These are phyloP conservation scores for Meredithiella fracta DNA, from an alignment of 2,329 filamentous ascomycete species.

Conservation along the genomic window DNA sequence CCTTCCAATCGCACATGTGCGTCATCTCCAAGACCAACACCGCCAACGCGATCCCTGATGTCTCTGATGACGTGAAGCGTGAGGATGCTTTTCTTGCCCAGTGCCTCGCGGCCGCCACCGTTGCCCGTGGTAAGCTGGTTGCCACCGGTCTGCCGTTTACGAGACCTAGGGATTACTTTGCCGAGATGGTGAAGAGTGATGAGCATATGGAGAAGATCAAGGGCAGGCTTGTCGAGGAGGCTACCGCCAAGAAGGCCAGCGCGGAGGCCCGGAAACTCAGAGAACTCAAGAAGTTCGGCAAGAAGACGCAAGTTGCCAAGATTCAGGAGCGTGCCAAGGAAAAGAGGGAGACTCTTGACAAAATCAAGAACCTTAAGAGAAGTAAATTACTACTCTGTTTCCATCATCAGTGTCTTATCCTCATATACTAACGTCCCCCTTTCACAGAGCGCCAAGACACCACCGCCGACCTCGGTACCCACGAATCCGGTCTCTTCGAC, in stretches of 20 bases:
- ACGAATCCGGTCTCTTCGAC: constrained; percentile 78
- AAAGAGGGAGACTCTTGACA: constrained; percentile 85
- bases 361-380: constrained; percentile 87
- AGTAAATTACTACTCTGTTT: too few species aligned
- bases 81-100: constrained; percentile 91
- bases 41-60: constrained; percentile 52
- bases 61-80: constrained; percentile 80
- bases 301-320: constrained; percentile 93
- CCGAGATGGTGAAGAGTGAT: constrained; percentile 97
- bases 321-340: constrained; percentile 84
- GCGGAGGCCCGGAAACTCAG: constrained; percentile 81
- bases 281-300: constrained; percentile 97
- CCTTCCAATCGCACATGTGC: constrained; percentile 72
- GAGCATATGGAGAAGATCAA: constrained; percentile 97
- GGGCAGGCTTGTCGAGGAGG: constrained; percentile 80
- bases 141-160: constrained; percentile 75
- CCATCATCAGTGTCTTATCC: too few species aligned
- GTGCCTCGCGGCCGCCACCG: constrained; percentile 59
- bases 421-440: constrained; percentile 9
- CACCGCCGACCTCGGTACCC: constrained; percentile 42
- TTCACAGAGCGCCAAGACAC: constrained; percentile 67
- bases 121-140: constrained; percentile 57
- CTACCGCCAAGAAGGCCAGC: constrained; percentile 78
- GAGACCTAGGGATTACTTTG: constrained; percentile 86
- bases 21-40: constrained; percentile 53